Base-by-base conservation (phyloP, 305 asterid species). In the Withania somnifera region DNA sequence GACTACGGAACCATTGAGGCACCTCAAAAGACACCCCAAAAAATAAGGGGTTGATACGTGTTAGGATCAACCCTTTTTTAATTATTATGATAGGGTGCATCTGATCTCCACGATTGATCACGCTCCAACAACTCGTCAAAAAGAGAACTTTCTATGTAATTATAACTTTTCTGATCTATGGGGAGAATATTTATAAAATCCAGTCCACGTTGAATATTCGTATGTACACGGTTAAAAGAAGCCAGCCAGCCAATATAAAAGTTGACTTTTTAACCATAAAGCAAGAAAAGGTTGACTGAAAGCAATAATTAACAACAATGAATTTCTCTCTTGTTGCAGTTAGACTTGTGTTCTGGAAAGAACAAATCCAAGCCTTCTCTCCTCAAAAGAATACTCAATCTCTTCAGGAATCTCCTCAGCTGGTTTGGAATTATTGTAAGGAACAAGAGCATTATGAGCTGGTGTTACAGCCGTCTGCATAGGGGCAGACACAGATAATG, bases 351-450 rank as follows among this genome's bases (percentile, higher is more conserved):
- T 61, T 77, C 87, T 89, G 24, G 91, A 90, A 71, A 89, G 84
- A 64, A 90, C 89, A 77, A 91, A 95, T 30, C 97, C 95, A 22
- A 93, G 93, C 84, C 97, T 87, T 63, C 89, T 90, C 90, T 95
- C 99, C 86, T 95, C 99, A 3, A 93, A 93, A 0, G 97, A 93
- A 86, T 93, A 95, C 64, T 95, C 98, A 6, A 91, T 90, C 88
- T 88, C 94, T 82, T 89, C 90, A 26, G 45, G 32, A 28, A 56
- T 82, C 40, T 86, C 93, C 13, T 85, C 87, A 56, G 79, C 86
- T 17, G 89, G 26, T 66, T 86, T 89, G 36, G 64, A 54, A 80
- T 26, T 56, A 80, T 26, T 56, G 51, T 32, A 58, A 50, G 79
- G 68, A 69, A 63, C 64, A 76, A 67, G 78, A 10, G 24, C 80